Evolutionary conservation across 2,329 filamentous ascomycete genomes (phyloP).

Genomic region (Mollisia scopiformis): DNA sequence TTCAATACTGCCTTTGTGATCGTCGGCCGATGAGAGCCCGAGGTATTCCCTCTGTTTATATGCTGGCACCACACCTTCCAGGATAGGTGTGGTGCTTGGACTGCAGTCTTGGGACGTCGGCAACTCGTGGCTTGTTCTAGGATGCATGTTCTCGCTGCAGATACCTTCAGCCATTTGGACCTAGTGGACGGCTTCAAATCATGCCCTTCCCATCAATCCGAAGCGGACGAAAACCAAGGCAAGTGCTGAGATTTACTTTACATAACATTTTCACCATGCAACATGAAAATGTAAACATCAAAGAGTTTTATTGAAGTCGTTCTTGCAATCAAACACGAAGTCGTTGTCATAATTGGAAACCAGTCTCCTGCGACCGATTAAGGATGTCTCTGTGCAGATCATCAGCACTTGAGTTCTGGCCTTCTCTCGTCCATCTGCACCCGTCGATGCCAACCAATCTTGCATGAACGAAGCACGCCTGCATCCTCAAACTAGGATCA

Average conservation of each 20-base stretch:
- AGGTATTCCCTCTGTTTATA: neutral
- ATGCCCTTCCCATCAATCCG: neutral
- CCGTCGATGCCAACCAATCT: slow-evolving; percentile 18
- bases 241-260: neutral
- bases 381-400: slow-evolving; percentile 1
- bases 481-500: slow-evolving; percentile 23
- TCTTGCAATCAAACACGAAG: too few species aligned
- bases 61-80: neutral
- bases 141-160: slow-evolving; percentile 1
- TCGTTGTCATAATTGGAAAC: neutral
- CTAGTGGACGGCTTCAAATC: neutral
- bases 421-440: slow-evolving; percentile 9
- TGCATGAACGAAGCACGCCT: slow-evolving; percentile 21
- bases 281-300: neutral
- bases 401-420: neutral
- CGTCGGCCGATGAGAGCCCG: neutral
- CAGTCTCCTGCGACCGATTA: neutral
- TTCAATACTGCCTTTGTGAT: neutral
- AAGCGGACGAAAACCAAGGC: neutral
- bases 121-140: neutral
- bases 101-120: neutral
- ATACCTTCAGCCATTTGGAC: neutral
- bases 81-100: neutral
- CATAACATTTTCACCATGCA: neutral
- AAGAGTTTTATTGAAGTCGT: too few species aligned